These are phyloP conservation scores for Entamoeba dispar DNA, from an alignment of 208 protist species.

Conservation along the genomic window DNA sequence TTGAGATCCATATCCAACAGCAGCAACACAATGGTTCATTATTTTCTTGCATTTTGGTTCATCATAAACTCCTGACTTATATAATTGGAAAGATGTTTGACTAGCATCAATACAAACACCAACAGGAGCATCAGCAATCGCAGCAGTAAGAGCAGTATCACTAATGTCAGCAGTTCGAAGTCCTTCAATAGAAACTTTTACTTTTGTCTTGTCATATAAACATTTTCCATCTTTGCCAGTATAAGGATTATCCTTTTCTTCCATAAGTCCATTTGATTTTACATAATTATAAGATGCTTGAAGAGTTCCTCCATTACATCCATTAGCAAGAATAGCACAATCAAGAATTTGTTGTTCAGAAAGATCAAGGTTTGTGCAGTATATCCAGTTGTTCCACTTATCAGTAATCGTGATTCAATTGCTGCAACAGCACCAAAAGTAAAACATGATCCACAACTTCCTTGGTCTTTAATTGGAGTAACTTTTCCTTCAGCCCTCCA, in stretches of 20 bases:
- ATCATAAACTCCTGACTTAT: not conserved
- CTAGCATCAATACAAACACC: not conserved
- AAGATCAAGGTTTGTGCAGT: not conserved
- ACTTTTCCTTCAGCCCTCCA: not conserved
- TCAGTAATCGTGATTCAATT: not conserved
- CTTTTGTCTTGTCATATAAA: not conserved
- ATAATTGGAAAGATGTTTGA: not conserved
- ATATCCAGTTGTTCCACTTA: not conserved
- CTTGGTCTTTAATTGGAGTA: not conserved
- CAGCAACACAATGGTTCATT: not conserved
- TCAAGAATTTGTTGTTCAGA: not conserved
- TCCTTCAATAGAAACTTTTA: not conserved
- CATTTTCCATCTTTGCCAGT: not conserved
- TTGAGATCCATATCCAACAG: constrained; percentile 10
- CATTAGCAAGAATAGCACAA: not conserved
- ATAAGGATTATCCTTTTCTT: not conserved
- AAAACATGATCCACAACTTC: not conserved
- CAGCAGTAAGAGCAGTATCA: not conserved
- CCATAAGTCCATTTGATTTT: not conserved
- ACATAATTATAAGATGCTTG: not conserved
- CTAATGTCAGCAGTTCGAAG: not conserved
- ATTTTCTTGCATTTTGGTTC: not conserved
- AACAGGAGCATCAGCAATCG: not conserved
- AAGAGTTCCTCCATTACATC: not conserved
- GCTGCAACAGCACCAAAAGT: not conserved